A percentile compares a stretch with the other conserved stretches of the same genome.
Evolutionary conservation across 73 alveolate species (phyloP).

Genomic region (Tetrahymena elliotti): DNA sequence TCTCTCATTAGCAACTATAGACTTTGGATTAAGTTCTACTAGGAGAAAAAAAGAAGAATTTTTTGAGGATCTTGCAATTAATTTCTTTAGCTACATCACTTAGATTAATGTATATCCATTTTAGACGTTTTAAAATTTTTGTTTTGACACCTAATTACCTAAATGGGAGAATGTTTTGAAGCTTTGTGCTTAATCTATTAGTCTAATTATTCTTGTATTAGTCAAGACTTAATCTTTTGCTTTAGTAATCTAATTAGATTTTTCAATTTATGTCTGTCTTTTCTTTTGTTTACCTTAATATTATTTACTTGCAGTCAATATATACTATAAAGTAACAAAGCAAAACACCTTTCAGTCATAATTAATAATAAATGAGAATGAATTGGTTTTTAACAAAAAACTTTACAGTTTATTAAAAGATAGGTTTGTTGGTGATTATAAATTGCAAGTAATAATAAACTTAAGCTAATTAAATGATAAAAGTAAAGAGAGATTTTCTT

Average conservation of each 20-base stretch:
- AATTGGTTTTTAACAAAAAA: too few species aligned
- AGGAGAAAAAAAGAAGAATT: not conserved
- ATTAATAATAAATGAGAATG: not conserved
- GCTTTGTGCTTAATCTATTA: not conserved
- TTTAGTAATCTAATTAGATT: not conserved
- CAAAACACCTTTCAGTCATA: not conserved
- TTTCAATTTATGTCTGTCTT: not conserved
- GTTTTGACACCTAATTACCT: not conserved
- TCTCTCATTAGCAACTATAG: not conserved
- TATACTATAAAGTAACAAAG: not conserved
- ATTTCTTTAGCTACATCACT: not conserved
- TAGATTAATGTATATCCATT: not conserved
- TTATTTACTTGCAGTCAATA: not conserved
- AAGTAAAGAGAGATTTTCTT: not conserved
- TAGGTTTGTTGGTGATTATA: not conserved
- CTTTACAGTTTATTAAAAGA: not conserved
- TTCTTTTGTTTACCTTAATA: not conserved
- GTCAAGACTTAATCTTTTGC: not conserved
- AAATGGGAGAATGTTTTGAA: not conserved
- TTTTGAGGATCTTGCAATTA: not conserved
- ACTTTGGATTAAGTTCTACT: not conserved
- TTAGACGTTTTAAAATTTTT: not conserved
- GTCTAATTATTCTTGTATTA: not conserved
- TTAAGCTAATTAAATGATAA: too few species aligned
- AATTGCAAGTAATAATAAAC: too few species aligned